phyloP scores from a whole-genome alignment of 2,329 filamentous ascomycete genomes.

The Colletotrichum horii region DNA sequence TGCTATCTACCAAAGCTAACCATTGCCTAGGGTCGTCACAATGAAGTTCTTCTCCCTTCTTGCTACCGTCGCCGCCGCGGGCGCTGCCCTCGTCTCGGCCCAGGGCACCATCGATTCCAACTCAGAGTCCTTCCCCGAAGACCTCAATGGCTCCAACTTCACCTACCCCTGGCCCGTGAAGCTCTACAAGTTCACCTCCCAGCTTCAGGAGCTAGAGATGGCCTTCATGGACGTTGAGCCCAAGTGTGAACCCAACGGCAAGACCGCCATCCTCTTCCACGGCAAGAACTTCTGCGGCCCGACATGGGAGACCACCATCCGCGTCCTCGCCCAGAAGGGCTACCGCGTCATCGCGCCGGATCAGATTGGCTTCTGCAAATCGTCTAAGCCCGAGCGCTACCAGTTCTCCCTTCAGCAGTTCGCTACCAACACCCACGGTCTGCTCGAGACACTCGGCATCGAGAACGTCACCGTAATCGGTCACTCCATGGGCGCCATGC shows the following conservation, averaged over 20 bases:
- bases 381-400: slow-evolving; percentile 53
- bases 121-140: slow-evolving; percentile 40
- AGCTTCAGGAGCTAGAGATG: slow-evolving; percentile 55
- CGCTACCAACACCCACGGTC: slow-evolving; percentile 52
- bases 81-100: slow-evolving; percentile 24
- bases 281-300: slow-evolving; percentile 62
- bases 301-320: slow-evolving; percentile 56
- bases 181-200: slow-evolving; percentile 52
- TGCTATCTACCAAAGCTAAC: not conserved
- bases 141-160: slow-evolving; percentile 56
- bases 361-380: slow-evolving; percentile 64
- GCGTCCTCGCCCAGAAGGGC: slow-evolving; percentile 43
- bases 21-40: not conserved
- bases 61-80: slow-evolving; percentile 17
- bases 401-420: slow-evolving; percentile 59
- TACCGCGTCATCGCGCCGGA: slow-evolving; percentile 60
- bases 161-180: slow-evolving; percentile 58
- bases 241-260: slow-evolving; percentile 35
- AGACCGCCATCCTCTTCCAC: slow-evolving; percentile 54
- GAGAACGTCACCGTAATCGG: slow-evolving; percentile 52
- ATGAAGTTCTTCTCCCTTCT: slow-evolving; percentile 25
- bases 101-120: slow-evolving; percentile 36
- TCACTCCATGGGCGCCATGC: slow-evolving; percentile 62
- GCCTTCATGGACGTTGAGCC: slow-evolving; percentile 59
- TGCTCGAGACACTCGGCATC: slow-evolving; percentile 49